These are phyloP conservation scores for Globisporangium lucens DNA, from an alignment of 352 stramenopile genomes.

Conservation along the genomic window DNA sequence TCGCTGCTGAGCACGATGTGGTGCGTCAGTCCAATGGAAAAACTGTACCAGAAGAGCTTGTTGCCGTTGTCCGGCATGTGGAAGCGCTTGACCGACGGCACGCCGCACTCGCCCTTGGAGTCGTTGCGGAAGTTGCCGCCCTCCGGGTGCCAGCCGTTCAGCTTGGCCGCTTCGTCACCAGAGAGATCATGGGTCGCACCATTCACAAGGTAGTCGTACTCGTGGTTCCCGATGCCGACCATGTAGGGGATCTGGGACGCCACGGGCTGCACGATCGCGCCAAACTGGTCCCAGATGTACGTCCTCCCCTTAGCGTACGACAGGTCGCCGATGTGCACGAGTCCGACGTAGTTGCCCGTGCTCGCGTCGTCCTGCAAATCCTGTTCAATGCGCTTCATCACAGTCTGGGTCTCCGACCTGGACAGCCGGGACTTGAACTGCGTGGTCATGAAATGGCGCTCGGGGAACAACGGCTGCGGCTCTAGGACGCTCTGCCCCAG, in stretches of 20 bases:
- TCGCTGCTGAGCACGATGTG: conserved; percentile 31
- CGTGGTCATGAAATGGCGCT: conserved; percentile 1
- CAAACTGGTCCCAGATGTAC: conserved; percentile 78
- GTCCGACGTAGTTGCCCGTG: conserved; percentile 30
- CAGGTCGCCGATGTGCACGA: conserved; percentile 79
- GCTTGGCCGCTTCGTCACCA: conserved; percentile 28
- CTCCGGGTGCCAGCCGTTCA: conserved; percentile 26
- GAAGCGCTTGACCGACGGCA: conserved; percentile 54
- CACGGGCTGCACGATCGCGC: conserved; percentile 71
- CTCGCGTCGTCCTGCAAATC: conserved; percentile 21
- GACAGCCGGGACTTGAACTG: conserved; percentile 13
- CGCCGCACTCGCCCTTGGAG: conserved; percentile 65
- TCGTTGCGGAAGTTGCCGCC: conserved; percentile 29
- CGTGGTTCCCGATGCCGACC: conserved; percentile 40
- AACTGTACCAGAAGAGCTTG: conserved; percentile 33
- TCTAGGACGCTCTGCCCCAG: conserved; percentile 22
- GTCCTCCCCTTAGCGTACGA: conserved; percentile 65
- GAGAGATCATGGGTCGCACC: conserved; percentile 29
- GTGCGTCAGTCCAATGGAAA: conserved; percentile 22
- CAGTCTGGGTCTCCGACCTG: conserved; percentile 24
- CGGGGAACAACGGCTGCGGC: neutral
- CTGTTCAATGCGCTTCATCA: conserved; percentile 34
- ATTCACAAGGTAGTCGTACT: conserved; percentile 37
- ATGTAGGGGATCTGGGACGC: conserved; percentile 67
- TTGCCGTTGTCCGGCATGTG: conserved; percentile 38